Percentiles rank a stretch among this genome's conserved stretches.
Conservation (phyloP, 257 asterid genomes). For the Solanum dulcamara region DNA sequence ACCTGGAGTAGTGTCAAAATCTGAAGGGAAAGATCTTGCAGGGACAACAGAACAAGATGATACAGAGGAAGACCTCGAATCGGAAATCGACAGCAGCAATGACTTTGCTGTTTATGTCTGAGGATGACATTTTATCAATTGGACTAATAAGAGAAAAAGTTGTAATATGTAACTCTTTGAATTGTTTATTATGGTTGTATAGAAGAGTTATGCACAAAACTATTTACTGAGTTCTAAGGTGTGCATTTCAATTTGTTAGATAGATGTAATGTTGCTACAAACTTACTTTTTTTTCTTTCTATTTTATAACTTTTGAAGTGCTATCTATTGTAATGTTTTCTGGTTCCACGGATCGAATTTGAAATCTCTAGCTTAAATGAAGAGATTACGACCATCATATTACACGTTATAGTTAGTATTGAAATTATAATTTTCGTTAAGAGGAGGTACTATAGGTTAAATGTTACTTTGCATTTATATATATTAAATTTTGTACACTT, state of each 20-base stretch:
- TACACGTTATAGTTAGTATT: neutral
- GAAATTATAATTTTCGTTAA: too few species aligned
- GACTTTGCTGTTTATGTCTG: constrained; percentile 9
- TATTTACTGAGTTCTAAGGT: neutral
- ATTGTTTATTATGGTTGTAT: neutral
- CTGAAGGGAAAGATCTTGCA: neutral
- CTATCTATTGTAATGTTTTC: too few species aligned
- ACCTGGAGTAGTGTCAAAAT: constrained; percentile 12
- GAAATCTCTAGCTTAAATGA: neutral
- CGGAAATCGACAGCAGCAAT: constrained; percentile 22
- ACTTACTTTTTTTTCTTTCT: too few species aligned
- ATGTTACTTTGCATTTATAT: neutral
- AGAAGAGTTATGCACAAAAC: neutral
- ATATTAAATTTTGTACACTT: neutral
- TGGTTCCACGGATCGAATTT: accelerated
- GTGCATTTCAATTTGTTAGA: neutral
- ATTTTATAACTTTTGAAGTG: neutral
- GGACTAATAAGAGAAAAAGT: neutral
- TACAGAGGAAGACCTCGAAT: constrained; percentile 15
- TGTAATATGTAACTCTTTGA: neutral
- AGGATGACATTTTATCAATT: neutral
- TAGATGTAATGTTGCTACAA: neutral
- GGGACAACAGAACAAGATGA: constrained; percentile 20
- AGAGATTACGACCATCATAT: neutral
- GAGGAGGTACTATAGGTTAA: neutral